A percentile compares a stretch with the other conserved stretches of the same genome.
These are phyloP conservation scores for Scutellaria baicalensis DNA, from an alignment of 257 asterid species.

Conservation along the genomic window DNA sequence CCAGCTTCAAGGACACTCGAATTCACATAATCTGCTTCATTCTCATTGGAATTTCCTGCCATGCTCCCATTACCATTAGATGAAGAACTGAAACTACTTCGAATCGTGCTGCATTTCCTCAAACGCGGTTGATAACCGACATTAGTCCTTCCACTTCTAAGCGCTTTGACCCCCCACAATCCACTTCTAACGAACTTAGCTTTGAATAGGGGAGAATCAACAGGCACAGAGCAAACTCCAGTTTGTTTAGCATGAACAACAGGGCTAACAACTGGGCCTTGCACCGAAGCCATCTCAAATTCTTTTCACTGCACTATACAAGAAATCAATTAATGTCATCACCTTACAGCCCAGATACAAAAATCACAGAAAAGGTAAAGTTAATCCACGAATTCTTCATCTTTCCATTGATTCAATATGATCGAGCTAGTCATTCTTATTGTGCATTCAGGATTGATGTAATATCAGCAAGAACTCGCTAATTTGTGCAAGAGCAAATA, in stretches of 20 bases:
- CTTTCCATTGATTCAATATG: no score
- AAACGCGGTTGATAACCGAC: constrained; percentile 18
- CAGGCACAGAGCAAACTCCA: constrained; percentile 34
- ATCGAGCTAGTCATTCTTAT: not conserved
- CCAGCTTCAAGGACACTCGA: constrained; percentile 96
- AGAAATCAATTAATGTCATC: not conserved
- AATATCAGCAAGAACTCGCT: not conserved
- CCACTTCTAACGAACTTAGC: constrained; percentile 38
- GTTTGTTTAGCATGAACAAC: constrained; percentile 52
- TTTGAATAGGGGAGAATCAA: constrained; percentile 37
- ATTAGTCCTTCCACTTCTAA: constrained; percentile 3
- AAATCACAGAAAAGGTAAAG: not conserved
- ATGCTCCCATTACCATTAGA: constrained; percentile 83
- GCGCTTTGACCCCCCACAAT: constrained; percentile 47
- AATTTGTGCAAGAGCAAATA: not conserved
- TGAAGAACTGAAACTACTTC: constrained; percentile 73
- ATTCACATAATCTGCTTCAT: constrained; percentile 76
- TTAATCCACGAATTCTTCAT: not conserved
- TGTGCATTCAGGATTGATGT: not conserved
- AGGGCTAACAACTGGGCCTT: constrained; percentile 72
- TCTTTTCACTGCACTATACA: constrained; percentile 18
- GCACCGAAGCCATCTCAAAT: constrained; percentile 60
- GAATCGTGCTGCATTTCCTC: constrained; percentile 30
- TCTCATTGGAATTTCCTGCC: constrained; percentile 71
- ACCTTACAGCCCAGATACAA: not conserved